phyloP scores from a whole-genome alignment of 2,329 filamentous ascomycete species.

The Penicillium carneum region DNA sequence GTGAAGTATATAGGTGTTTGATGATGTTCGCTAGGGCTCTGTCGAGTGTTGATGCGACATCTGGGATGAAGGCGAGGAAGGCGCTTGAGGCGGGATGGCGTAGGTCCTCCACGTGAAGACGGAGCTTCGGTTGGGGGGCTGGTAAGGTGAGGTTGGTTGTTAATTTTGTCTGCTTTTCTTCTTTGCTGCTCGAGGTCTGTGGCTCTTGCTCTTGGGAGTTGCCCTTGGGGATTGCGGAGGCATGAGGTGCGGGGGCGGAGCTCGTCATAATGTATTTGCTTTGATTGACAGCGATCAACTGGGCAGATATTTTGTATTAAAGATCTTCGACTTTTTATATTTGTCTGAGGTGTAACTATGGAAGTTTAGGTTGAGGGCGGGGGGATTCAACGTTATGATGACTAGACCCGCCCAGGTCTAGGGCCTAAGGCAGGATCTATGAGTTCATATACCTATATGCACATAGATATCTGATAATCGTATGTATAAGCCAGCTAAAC shows the following conservation, averaged over 20 bases:
- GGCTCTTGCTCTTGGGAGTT: background rate
- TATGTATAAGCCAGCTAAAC: background rate
- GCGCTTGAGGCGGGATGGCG: slow-evolving; percentile 49
- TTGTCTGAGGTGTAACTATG: background rate
- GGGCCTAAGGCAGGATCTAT: background rate
- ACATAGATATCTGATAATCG: background rate
- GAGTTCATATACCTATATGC: background rate
- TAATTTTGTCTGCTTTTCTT: slow-evolving; percentile 7
- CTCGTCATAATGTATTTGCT: slow-evolving; percentile 24
- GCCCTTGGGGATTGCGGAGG: slow-evolving; percentile 29
- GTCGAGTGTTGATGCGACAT: slow-evolving; percentile 65
- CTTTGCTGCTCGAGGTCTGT: slow-evolving; percentile 1
- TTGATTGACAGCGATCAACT: background rate
- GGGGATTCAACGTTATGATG: background rate
- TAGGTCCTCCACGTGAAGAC: slow-evolving; percentile 46
- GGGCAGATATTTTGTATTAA: too few species aligned
- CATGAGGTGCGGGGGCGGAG: slow-evolving; percentile 11
- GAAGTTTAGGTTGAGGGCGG: background rate
- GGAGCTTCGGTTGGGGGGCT: slow-evolving; percentile 45
- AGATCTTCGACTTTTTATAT: background rate
- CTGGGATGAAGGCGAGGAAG: slow-evolving; percentile 73
- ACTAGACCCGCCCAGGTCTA: background rate
- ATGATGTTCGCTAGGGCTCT: slow-evolving; percentile 73
- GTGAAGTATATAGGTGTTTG: slow-evolving; percentile 69
- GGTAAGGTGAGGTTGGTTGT: slow-evolving; percentile 12